phyloP scores from a whole-genome alignment of 306 rosid species.

The Gleditsia sinensis region DNA sequence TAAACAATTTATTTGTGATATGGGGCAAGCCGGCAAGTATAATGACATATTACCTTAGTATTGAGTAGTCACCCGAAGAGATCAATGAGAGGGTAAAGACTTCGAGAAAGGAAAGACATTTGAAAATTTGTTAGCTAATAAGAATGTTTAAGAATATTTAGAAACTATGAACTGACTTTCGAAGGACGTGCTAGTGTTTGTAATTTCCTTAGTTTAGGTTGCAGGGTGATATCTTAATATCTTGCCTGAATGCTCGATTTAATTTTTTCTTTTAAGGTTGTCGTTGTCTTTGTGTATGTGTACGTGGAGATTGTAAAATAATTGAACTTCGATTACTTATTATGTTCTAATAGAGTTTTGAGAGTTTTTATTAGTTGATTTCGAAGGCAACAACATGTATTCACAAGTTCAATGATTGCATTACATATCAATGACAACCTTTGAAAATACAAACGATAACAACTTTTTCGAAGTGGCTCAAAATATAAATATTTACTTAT shows the following conservation, averaged over 20 bases:
- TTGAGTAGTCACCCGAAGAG: background rate
- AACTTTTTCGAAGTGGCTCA: constrained; percentile 13
- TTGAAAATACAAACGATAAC: background rate
- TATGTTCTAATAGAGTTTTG: no score
- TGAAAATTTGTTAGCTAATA: background rate
- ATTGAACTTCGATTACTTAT: background rate
- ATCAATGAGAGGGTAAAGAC: background rate
- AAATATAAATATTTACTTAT: background rate
- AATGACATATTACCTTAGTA: background rate
- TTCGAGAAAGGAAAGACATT: background rate
- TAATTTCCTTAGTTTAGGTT: constrained; percentile 21
- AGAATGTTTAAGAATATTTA: constrained; percentile 13
- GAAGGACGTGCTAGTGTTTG: background rate
- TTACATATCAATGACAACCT: no score
- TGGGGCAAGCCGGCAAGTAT: constrained; percentile 14
- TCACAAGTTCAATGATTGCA: no score
- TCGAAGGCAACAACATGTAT: no score
- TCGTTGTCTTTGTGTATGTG: constrained; percentile 9
- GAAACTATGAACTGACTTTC: no score
- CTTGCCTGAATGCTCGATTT: constrained; percentile 2
- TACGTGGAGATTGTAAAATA: constrained; percentile 7
- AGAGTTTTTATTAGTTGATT: no score
- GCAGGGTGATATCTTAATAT: constrained; percentile 20
- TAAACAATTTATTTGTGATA: background rate
- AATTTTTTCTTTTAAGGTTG: background rate